phyloP scores from a whole-genome alignment of 768 basidiomycete genomes.

The Lactarius hengduanensis region DNA sequence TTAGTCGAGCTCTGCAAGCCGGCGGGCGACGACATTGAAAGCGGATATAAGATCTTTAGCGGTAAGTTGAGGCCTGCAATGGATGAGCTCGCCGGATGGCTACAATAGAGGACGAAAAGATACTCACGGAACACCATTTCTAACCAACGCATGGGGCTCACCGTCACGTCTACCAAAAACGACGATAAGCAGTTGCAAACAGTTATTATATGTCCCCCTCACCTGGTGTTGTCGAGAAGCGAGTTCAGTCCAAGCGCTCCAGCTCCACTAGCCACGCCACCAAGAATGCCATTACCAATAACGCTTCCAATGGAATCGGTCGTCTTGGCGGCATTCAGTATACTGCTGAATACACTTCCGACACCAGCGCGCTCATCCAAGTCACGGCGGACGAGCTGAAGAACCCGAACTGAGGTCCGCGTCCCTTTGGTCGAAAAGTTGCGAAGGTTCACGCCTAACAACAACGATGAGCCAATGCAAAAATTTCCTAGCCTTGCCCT shows the following conservation, averaged over 20 bases:
- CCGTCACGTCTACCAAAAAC: background rate
- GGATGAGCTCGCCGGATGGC: background rate
- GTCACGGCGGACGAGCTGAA: too few species aligned
- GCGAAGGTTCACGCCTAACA: background rate
- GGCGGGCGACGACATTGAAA: background rate
- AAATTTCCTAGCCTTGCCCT: background rate
- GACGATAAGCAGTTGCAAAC: background rate
- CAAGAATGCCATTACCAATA: background rate
- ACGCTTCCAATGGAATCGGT: background rate
- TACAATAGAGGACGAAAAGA: background rate
- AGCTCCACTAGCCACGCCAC: background rate
- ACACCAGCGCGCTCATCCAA: too few species aligned
- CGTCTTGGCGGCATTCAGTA: background rate
- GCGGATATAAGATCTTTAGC: background rate
- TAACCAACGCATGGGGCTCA: too few species aligned
- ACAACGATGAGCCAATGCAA: background rate
- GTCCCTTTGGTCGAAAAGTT: too few species aligned
- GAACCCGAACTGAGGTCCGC: too few species aligned
- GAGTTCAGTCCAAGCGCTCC: background rate
- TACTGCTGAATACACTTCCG: background rate
- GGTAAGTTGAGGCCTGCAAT: background rate
- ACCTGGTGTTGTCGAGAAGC: background rate
- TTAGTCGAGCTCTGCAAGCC: conserved; percentile 9
- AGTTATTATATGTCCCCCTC: background rate
- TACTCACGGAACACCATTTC: background rate